Conservation (phyloP, 345 rosid genomes). For the Populus davidiana region DNA sequence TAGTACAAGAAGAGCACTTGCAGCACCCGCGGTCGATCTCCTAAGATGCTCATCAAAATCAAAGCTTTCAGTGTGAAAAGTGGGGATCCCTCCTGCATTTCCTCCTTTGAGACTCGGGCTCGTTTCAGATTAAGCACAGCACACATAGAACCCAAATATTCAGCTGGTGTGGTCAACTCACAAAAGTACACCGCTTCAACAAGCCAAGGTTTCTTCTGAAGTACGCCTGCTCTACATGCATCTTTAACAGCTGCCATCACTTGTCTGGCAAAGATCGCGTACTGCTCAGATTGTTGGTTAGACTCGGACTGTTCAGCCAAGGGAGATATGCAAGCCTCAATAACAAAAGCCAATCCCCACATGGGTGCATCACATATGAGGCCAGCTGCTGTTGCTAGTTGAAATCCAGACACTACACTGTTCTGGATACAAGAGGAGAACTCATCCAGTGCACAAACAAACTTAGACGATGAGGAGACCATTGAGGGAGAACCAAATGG, state of each 20-base stretch:
- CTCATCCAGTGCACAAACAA: too few relatives aligned
- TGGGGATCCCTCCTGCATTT: conserved; percentile 87
- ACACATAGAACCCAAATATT: conserved; percentile 71
- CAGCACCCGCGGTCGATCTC: conserved; percentile 82
- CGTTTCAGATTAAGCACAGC: conserved; percentile 75
- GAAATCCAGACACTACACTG: conserved; percentile 81
- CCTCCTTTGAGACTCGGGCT: conserved; percentile 82
- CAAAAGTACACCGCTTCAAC: conserved; percentile 96
- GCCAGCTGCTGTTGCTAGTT: conserved; percentile 79
- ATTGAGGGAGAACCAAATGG: too few relatives aligned
- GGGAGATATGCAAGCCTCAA: conserved; percentile 56
- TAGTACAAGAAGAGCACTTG: conserved; percentile 79
- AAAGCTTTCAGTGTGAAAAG: conserved; percentile 76
- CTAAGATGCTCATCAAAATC: conserved; percentile 88
- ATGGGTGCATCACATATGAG: conserved; percentile 87
- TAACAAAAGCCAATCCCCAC: conserved; percentile 83
- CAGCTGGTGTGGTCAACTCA: conserved; percentile 73
- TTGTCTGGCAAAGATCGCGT: conserved; percentile 71
- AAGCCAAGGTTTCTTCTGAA: conserved; percentile 64
- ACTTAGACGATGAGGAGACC: too few relatives aligned
- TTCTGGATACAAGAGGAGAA: conserved; percentile 71
- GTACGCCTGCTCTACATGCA: conserved; percentile 74
- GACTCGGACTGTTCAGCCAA: conserved; percentile 30
- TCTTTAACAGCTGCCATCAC: conserved; percentile 87
- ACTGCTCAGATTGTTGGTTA: conserved; percentile 56